phyloP scores from a whole-genome alignment of 1,139 yeast species.

The Taphrina wiesneri region DNA sequence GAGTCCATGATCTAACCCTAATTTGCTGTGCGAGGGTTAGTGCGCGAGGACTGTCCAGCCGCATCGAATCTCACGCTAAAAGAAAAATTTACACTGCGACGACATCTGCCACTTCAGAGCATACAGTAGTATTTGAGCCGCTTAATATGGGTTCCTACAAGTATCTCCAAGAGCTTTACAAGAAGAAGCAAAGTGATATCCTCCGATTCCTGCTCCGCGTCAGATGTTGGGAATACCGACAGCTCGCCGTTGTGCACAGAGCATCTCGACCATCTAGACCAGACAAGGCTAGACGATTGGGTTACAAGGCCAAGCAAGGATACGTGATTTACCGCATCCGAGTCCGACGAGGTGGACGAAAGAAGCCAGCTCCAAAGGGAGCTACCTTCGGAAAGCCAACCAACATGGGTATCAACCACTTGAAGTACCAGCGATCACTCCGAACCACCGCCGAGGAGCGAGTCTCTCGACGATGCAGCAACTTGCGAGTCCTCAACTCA shows the following conservation, averaged over 20 bases:
- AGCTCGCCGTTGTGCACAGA: constrained; percentile 97
- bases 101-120: not conserved
- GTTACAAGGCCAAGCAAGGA: constrained; percentile 99
- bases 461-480: constrained; percentile 98
- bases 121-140: constrained; percentile 23
- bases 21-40: not conserved
- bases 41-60: constrained; percentile 6
- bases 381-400: constrained; percentile 99
- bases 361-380: constrained; percentile 99
- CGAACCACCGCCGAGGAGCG: constrained; percentile 99
- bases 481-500: constrained; percentile 98
- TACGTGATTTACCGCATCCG: constrained; percentile 97
- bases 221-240: constrained; percentile 99
- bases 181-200: constrained; percentile 99
- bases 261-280: constrained; percentile 99
- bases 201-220: constrained; percentile 74
- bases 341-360: constrained; percentile 99
- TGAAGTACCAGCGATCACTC: constrained; percentile 98
- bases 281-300: constrained; percentile 99
- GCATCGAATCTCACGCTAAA: not conserved
- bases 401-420: constrained; percentile 99
- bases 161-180: constrained; percentile 91
- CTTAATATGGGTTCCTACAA: constrained; percentile 89
- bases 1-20: not conserved
- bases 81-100: constrained; percentile 3